These are phyloP conservation scores for Ceratorhiza oryzae-sativae DNA, from an alignment of 1,284 basidiomycete species.

Conservation along the genomic window DNA sequence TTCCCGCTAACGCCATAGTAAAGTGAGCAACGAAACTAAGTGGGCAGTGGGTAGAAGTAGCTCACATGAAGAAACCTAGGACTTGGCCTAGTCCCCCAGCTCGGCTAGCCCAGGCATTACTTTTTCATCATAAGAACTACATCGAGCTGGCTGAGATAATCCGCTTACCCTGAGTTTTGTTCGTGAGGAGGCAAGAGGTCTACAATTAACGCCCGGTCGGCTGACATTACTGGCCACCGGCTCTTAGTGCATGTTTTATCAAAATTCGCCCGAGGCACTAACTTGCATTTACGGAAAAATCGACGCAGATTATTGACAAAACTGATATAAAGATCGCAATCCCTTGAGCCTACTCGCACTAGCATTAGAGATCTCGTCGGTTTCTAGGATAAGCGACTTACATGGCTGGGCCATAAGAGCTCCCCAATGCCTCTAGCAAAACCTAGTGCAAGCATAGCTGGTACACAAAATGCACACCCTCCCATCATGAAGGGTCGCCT, in stretches of 20 bases:
- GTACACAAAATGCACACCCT: slow-evolving; percentile 69
- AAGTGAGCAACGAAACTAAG: background rate
- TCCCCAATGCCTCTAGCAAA: slow-evolving; percentile 80
- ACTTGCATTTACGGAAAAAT: slow-evolving; percentile 93
- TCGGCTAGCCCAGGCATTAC: slow-evolving; percentile 92
- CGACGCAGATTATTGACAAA: slow-evolving; percentile 85
- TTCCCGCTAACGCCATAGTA: slow-evolving; percentile 58
- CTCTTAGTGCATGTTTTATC: background rate
- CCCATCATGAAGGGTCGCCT: slow-evolving; percentile 85
- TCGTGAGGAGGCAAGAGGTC: slow-evolving; percentile 58
- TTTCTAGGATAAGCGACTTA: background rate
- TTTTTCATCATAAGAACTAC: background rate
- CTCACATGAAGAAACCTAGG: slow-evolving; percentile 75
- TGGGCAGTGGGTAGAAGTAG: background rate
- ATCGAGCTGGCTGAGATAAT: background rate
- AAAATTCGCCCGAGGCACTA: slow-evolving; percentile 42
- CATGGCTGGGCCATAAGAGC: slow-evolving; percentile 53
- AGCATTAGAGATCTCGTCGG: background rate
- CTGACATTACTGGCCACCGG: slow-evolving; percentile 56
- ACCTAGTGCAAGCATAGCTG: slow-evolving; percentile 83
- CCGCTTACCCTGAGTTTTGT: slow-evolving; percentile 52
- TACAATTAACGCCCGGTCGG: slow-evolving; percentile 55
- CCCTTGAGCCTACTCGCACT: slow-evolving; percentile 59
- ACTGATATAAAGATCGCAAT: slow-evolving; percentile 83
- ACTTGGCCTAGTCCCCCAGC: slow-evolving; percentile 86